Percentiles rank a stretch among this genome's conserved stretches.
These are phyloP conservation scores for Brasilioporus rufonigricans DNA, from an alignment of 768 basidiomycete species.

Conservation along the genomic window DNA sequence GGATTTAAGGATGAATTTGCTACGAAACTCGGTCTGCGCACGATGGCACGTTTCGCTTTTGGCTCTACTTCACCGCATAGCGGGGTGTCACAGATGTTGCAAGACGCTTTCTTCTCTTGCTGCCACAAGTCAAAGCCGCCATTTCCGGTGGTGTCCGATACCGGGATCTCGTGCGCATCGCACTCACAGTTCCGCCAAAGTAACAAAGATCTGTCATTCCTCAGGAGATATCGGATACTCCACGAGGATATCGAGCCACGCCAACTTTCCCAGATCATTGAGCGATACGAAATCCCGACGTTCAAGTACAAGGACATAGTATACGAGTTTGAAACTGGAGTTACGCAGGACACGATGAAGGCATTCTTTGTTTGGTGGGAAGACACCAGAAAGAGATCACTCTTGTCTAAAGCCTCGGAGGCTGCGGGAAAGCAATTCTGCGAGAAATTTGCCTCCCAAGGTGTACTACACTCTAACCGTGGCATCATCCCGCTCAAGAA, in stretches of 20 bases:
- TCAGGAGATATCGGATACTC: conserved; percentile 4
- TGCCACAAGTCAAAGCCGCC: neutral
- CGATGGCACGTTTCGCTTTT: conserved; percentile 83
- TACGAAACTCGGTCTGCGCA: conserved; percentile 50
- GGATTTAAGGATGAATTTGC: neutral
- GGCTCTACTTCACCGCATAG: conserved; percentile 28
- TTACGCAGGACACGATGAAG: conserved; percentile 4
- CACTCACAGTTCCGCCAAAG: conserved; percentile 4
- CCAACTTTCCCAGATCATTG: conserved; percentile 6
- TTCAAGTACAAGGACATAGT: conserved; percentile 8
- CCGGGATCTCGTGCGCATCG: too few species aligned
- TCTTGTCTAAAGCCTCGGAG: neutral
- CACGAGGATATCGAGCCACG: neutral
- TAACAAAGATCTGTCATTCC: conserved; percentile 2
- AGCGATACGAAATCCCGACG: conserved; percentile 3
- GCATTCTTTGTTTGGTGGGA: conserved; percentile 15
- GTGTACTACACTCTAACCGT: neutral
- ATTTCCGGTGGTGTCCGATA: conserved; percentile 17
- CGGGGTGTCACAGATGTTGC: conserved; percentile 10
- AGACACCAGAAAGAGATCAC: neutral
- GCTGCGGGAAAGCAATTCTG: conserved; percentile 3
- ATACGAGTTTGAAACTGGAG: conserved; percentile 10
- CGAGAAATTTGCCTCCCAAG: conserved; percentile 47
- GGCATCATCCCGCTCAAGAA: conserved; percentile 45
- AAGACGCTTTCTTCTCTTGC: conserved; percentile 16